Evolutionary conservation across 2,329 filamentous ascomycete genomes (phyloP), one percentile per base, ranked within the genome.

Genomic region (Meredithiella fracta): DNA sequence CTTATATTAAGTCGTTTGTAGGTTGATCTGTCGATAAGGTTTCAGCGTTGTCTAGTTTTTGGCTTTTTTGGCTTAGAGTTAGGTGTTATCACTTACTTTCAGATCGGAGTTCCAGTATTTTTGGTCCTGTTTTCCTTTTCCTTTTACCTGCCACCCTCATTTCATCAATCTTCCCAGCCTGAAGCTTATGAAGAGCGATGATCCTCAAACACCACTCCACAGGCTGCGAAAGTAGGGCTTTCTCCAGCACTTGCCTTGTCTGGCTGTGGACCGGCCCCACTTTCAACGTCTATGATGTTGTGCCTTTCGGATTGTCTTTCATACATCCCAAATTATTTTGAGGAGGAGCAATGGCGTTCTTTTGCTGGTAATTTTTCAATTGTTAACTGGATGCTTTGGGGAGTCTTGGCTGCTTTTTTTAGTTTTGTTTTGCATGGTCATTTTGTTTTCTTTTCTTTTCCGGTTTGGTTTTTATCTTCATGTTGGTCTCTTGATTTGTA

Each of bases 261-360:
- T 9, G 9, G 11, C 38, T n/a, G 5, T 4, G 17, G 6, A 15
- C 23, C 17, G 25, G 26, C 20, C 29, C 47, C 47, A 31, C 26
- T 38, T 52, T 29, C 29, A 52, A 52, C 47, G 38, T 52, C 54
- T 56, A 51, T 52, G 47, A 49, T 47, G 47, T 47, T 47, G 52
- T 47, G 47, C 47, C 47, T 29, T 34, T 47, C 22, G 17, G 44
- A 49, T 42, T 42, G 6, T 42, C 40, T 37, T 50, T 26, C 47
- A 51, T 51, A 52, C 47, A 56, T 29, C 47, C 49, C 40, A 51
- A 47, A 42, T 52, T 23, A 31, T 52, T 47, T 51, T 42, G 20
- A 23, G 31, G 29, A 47, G 26, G 40, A 55, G 29, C 44, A 49
- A 55, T 51, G 17, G 54, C 29, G 29, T 20, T 25, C 22, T 38